phyloP scores from a whole-genome alignment of 768 basidiomycete genomes.

The Mycena venus region DNA sequence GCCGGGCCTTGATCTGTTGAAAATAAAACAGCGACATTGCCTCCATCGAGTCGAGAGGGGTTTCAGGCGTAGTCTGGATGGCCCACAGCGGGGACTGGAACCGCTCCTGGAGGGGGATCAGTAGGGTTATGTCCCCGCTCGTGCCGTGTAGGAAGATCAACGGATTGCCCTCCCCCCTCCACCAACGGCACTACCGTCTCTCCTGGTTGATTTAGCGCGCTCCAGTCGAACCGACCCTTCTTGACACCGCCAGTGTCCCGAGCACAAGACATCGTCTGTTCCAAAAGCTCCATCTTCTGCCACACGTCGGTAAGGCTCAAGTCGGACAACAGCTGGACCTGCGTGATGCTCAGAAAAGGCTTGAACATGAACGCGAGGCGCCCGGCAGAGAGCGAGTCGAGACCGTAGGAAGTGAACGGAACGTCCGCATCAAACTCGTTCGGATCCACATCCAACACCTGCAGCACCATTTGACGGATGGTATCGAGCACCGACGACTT shows the following conservation, averaged over 20 bases:
- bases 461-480: too few relatives aligned
- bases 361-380: background rate
- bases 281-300: too few relatives aligned
- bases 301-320: background rate
- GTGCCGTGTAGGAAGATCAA: background rate
- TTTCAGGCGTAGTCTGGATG: conserved; percentile 30
- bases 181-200: background rate
- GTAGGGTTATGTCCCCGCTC: background rate
- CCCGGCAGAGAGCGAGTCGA: conserved; percentile 4
- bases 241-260: background rate
- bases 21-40: too few relatives aligned
- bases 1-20: too few relatives aligned
- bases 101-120: conserved; percentile 9
- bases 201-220: background rate
- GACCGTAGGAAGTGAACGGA: background rate
- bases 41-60: conserved; percentile 34
- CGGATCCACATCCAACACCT: background rate
- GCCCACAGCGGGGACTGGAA: conserved; percentile 28
- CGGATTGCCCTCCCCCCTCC: background rate
- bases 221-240: background rate
- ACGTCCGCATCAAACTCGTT: background rate
- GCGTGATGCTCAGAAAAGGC: background rate
- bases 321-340: conserved; percentile 6
- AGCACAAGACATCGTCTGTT: background rate
- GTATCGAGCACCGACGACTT: too few relatives aligned